These are phyloP conservation scores for Gyrodon lividus DNA, from an alignment of 768 basidiomycete genomes.

Conservation along the genomic window DNA sequence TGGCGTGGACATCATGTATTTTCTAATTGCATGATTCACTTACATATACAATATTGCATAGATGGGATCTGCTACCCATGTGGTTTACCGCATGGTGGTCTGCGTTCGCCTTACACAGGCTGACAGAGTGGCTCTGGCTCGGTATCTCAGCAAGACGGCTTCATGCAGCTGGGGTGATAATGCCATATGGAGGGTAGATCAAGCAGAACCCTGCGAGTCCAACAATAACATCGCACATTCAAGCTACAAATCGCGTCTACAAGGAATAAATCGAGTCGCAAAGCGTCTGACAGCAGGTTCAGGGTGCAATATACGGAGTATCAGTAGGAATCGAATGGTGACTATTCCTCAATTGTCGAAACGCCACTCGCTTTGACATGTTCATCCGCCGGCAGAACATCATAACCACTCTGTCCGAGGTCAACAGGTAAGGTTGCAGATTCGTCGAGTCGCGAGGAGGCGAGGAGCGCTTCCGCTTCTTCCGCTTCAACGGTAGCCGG, in stretches of 20 bases:
- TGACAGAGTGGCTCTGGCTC: slow-evolving; percentile 14
- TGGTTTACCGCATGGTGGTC: too few species aligned
- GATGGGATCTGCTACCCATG: too few species aligned
- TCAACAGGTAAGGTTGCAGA: slow-evolving; percentile 81
- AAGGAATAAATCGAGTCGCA: too few species aligned
- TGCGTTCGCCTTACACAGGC: background rate
- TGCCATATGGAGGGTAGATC: too few species aligned
- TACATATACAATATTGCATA: too few species aligned
- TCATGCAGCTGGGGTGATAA: too few species aligned
- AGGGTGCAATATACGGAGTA: background rate
- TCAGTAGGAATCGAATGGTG: background rate
- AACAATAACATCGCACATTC: too few species aligned
- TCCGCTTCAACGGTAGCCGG: slow-evolving; percentile 46
- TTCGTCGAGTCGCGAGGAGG: slow-evolving; percentile 56
- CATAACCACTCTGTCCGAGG: slow-evolving; percentile 80
- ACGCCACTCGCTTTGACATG: slow-evolving; percentile 22
- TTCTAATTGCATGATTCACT: too few species aligned
- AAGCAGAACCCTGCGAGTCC: too few species aligned
- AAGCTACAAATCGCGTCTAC: too few species aligned
- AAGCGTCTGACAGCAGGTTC: background rate
- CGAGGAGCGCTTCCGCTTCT: slow-evolving; percentile 53
- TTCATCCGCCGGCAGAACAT: slow-evolving; percentile 63
- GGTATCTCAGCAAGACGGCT: slow-evolving; percentile 6
- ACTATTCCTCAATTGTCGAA: slow-evolving; percentile 11
- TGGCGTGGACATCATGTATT: too few species aligned